These are phyloP conservation scores for Colletotrichum zoysiae DNA, from an alignment of 2,329 filamentous ascomycete species.

Conservation along the genomic window DNA sequence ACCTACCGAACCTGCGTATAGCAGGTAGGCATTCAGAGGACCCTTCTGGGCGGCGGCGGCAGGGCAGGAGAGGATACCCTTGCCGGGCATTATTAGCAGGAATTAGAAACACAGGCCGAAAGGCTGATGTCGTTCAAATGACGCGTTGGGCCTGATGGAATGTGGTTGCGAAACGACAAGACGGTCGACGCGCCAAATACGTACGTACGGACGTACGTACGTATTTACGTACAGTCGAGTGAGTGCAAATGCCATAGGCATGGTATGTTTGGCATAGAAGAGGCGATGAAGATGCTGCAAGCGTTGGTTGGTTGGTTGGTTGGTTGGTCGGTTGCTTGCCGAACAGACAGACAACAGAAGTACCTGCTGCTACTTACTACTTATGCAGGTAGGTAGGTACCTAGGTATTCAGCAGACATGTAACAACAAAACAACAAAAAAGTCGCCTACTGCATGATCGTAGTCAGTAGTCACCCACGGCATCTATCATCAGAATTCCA, in stretches of 20 bases:
- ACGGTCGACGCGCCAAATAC: neutral
- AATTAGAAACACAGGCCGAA: constrained; percentile 22
- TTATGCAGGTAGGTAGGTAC: neutral
- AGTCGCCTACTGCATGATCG: no score
- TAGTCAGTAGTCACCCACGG: no score
- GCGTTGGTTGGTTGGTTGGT: no score
- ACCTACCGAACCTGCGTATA: no score
- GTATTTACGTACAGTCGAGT: no score
- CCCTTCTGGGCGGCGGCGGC: neutral
- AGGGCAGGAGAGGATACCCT: constrained; percentile 25
- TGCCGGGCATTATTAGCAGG: constrained; percentile 24
- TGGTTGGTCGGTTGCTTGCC: neutral
- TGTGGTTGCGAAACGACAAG: neutral
- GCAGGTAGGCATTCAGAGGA: constrained; percentile 6
- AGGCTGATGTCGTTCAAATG: constrained; percentile 12
- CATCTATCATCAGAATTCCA: neutral
- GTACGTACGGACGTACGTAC: no score
- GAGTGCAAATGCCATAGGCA: neutral
- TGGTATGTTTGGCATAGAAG: no score
- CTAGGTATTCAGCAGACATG: neutral
- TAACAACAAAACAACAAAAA: no score
- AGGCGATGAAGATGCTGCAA: neutral
- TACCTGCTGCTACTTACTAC: neutral
- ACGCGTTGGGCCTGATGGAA: neutral
- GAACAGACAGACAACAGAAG: neutral